Conservation (phyloP, 441 rosid genomes). For the Populus hybrid region DNA sequence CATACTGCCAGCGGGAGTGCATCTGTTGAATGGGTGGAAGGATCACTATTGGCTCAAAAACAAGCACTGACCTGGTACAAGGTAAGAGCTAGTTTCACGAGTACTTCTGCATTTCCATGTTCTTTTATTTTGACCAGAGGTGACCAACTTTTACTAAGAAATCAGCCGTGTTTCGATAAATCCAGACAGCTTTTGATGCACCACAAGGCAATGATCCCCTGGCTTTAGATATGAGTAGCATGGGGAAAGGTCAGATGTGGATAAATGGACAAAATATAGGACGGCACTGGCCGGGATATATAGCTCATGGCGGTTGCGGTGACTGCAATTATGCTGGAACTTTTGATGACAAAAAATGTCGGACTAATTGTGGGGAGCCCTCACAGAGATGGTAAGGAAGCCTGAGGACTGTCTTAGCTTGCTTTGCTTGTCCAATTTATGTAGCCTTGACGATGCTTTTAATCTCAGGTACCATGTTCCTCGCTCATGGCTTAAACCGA, state of each 20-base stretch:
- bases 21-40: conserved; percentile 84
- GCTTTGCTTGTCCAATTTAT: not conserved
- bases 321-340: conserved; percentile 74
- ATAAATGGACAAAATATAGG: conserved; percentile 87
- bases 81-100: conserved; percentile 35
- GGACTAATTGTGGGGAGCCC: conserved; percentile 85
- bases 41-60: conserved; percentile 58
- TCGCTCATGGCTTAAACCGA: conserved; percentile 81
- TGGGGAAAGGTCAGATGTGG: conserved; percentile 99
- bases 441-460: not conserved
- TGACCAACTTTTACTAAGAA: not conserved
- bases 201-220: conserved; percentile 78
- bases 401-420: not conserved
- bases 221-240: conserved; percentile 87
- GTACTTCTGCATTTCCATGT: not conserved
- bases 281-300: conserved; percentile 92
- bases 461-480: conserved; percentile 85
- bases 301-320: conserved; percentile 71
- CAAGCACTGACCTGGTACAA: conserved; percentile 93
- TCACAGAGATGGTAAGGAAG: conserved; percentile 79
- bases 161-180: not conserved
- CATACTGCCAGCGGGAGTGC: conserved; percentile 79
- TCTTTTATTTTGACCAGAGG: not conserved
- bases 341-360: conserved; percentile 66
- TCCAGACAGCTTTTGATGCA: conserved; percentile 76